Base-by-base conservation (phyloP, 2,329 filamentous ascomycete species). In the Pseudopithomyces chartarum region DNA sequence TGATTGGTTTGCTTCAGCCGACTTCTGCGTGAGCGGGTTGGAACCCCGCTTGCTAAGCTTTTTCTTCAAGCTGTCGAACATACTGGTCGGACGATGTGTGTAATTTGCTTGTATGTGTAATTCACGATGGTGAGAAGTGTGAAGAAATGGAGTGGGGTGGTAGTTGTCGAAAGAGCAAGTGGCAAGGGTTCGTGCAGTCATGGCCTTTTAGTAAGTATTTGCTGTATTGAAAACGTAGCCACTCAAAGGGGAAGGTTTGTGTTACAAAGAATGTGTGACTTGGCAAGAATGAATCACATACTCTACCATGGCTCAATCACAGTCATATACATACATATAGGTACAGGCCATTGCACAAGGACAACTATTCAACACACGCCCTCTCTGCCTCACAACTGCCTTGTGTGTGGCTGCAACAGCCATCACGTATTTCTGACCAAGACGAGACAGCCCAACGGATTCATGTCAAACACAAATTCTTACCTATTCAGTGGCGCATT, bases 21-120 rank as follows among this genome's bases (percentile, higher is more conserved):
- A 56, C 20, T 57, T 49, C 4, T n/a, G n/a, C n/a, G n/a, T n/a
- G n/a, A 57, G 34, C 1, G 60, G 62, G 40, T 64, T 63, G 12
- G 65, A 64, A 23, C 51, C 46, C 19, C 60, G 60, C 40, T 59
- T 60, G 11, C 61, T 61, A 23, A 73, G 62, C 52, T 62, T 67
- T 49, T 66, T 66, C 55, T 65, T 71, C n/a, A 74, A 26, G 34
- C 59, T 58, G 43, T 52, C 55, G 45, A 73, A 63, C 55, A 71
- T 56, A 36, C 33, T 59, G 40, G 32, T 56, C 20, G 44, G 51
- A 6, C 52, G 50, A 36, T n/a, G 32, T 17, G 44, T 34, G 19
- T 50, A 40, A 34, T 54, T 47, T 52, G 4, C 29, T 59, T 22
- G 39, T 49, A 11, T 55, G n/a, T n/a, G n/a, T n/a, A n/a, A n/a